phyloP scores from a whole-genome alignment of 257 asterid genomes.

The Gentiana straminea region DNA sequence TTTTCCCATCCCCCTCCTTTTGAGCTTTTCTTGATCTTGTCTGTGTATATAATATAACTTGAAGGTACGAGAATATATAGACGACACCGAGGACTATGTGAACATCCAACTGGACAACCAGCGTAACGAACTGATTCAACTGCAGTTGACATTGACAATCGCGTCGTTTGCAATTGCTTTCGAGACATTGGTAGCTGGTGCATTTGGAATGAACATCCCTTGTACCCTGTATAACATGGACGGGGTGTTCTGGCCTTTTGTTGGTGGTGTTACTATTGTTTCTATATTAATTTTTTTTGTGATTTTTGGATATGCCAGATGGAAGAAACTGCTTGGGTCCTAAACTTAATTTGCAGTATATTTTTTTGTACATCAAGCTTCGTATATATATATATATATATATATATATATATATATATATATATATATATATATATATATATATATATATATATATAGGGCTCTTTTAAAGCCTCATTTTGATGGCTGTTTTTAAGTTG shows the following conservation, averaged over 20 bases:
- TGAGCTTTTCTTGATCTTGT: neutral
- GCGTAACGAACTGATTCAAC: constrained; percentile 84
- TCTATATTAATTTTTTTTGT: constrained; percentile 43
- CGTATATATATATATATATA: too few species aligned
- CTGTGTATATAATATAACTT: constrained; percentile 3
- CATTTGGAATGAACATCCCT: constrained; percentile 83
- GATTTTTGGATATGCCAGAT: constrained; percentile 63
- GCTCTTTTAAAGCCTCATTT: too few species aligned
- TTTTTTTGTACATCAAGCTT: too few species aligned
- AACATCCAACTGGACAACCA: constrained; percentile 91
- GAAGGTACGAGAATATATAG: constrained; percentile 85
- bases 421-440: too few species aligned
- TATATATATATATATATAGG: too few species aligned
- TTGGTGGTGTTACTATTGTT: constrained; percentile 29
- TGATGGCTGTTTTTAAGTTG: too few species aligned
- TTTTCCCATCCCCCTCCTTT: too few species aligned
- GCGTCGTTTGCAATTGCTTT: constrained; percentile 65
- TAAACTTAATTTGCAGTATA: constrained; percentile 12
- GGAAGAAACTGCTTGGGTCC: constrained; percentile 87
- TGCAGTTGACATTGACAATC: constrained; percentile 69
- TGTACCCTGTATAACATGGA: constrained; percentile 16
- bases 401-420: too few species aligned
- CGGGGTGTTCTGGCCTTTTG: constrained; percentile 37
- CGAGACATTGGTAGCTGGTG: constrained; percentile 52
- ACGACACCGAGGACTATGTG: constrained; percentile 88